Conservation (phyloP, 371 early-diverging fungal genomes). For the Syncephalis fuscata region DNA sequence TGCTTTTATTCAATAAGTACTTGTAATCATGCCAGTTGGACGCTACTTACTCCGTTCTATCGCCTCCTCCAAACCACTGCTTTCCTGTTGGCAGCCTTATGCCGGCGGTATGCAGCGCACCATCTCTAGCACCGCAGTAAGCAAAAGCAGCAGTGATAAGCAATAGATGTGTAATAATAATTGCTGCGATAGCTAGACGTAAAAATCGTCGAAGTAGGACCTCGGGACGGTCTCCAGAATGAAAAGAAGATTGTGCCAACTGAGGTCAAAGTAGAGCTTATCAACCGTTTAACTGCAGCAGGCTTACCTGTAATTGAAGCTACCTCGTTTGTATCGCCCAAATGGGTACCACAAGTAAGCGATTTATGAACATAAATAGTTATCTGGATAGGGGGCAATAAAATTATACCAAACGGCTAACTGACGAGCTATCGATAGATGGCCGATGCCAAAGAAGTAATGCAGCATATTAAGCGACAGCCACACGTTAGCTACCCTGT, state of each 20-base stretch:
- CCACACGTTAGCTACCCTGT: conserved; percentile 70
- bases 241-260: conserved; percentile 76
- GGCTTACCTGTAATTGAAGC: conserved; percentile 81
- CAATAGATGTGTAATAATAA: not conserved
- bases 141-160: too few relatives aligned
- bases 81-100: too few relatives aligned
- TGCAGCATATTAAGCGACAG: conserved; percentile 38
- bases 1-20: too few relatives aligned
- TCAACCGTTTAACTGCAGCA: conserved; percentile 63
- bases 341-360: conserved; percentile 89
- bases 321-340: conserved; percentile 93
- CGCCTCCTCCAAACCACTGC: too few relatives aligned
- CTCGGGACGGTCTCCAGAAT: conserved; percentile 95
- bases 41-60: too few relatives aligned
- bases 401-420: not conserved
- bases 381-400: not conserved
- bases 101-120: too few relatives aligned
- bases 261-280: conserved; percentile 62
- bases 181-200: conserved; percentile 9
- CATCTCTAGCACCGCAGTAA: too few relatives aligned
- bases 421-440: conserved; percentile 24
- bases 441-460: conserved; percentile 69
- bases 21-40: too few relatives aligned
- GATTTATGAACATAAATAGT: not conserved
- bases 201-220: conserved; percentile 85